phyloP scores from a whole-genome alignment of 1,284 basidiomycete species.

The Cryptococcus maquisensis region DNA sequence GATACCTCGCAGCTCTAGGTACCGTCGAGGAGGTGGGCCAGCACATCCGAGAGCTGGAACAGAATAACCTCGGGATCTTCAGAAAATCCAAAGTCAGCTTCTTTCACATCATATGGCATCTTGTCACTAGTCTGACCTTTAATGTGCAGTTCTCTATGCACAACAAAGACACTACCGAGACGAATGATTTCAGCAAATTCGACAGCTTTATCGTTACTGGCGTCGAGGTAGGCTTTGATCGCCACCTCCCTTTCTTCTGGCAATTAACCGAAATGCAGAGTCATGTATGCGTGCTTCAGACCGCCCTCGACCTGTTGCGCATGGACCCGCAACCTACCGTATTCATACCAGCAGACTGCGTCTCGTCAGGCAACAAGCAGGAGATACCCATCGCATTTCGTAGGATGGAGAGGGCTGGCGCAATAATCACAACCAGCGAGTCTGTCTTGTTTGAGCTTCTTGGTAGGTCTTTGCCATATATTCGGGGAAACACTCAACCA shows the following conservation, averaged over 20 bases:
- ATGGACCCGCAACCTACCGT: conserved; percentile 34
- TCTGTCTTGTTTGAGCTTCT: conserved; percentile 70
- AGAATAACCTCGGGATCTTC: conserved; percentile 49
- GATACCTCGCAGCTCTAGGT: conserved; percentile 5
- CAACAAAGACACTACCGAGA: conserved; percentile 59
- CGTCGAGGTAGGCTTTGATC: conserved; percentile 59
- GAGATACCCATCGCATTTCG: conserved; percentile 52
- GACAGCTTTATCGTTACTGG: conserved; percentile 74
- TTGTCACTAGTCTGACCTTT: conserved; percentile 45
- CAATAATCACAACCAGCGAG: conserved; percentile 73
- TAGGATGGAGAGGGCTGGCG: conserved; percentile 69
- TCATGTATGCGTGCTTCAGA: conserved; percentile 85
- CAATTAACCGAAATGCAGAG: conserved; percentile 49
- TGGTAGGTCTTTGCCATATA: conserved; percentile 17
- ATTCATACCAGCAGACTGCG: conserved; percentile 71
- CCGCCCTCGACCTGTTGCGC: conserved; percentile 60
- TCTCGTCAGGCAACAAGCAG: conserved; percentile 68
- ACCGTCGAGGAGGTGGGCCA: neutral
- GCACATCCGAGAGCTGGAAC: neutral
- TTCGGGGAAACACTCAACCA: too few species aligned
- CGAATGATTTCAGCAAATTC: conserved; percentile 52
- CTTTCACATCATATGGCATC: neutral
- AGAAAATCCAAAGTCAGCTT: conserved; percentile 8
- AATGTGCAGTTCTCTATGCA: conserved; percentile 87
- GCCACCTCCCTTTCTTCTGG: neutral